Evolutionary conservation across 306 rosid genomes (phyloP).

Genomic region (Chamaecrista fasciculata): DNA sequence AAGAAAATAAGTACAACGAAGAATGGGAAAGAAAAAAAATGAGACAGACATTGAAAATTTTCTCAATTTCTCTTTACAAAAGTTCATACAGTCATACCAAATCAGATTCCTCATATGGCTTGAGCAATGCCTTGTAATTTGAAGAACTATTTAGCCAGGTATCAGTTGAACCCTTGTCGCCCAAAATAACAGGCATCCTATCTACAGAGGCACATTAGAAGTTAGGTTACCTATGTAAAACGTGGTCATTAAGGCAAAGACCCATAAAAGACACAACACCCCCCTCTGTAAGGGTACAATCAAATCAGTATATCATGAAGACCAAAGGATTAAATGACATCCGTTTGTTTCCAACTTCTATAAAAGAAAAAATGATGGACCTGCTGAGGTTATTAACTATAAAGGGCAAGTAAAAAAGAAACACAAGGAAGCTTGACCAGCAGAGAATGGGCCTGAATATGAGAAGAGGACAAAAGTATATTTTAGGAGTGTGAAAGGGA

Average conservation of each 20-base stretch:
- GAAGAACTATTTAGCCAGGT: conserved; percentile 66
- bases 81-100: conserved; percentile 53
- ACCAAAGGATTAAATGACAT: background rate
- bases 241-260: conserved; percentile 20
- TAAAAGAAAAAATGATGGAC: too few species aligned
- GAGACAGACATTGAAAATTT: background rate
- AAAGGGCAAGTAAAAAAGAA: too few species aligned
- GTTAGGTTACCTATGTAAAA: conserved; percentile 13
- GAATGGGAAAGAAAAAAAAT: background rate
- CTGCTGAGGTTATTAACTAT: too few species aligned
- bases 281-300: background rate
- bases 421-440: too few species aligned
- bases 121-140: conserved; percentile 53
- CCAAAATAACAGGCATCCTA: conserved; percentile 92
- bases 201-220: conserved; percentile 43
- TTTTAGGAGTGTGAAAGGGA: too few species aligned
- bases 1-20: background rate
- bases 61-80: conserved; percentile 7
- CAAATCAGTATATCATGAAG: background rate
- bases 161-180: conserved; percentile 67
- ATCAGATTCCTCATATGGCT: conserved; percentile 72
- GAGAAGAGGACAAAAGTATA: too few species aligned
- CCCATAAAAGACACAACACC: background rate
- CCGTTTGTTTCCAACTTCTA: background rate
- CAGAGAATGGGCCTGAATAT: too few species aligned